Evolutionary conservation across 2,329 filamentous ascomycete species (phyloP), one percentile per base, ranked within the genome.

Genomic region (Juglanconis juglandina): DNA sequence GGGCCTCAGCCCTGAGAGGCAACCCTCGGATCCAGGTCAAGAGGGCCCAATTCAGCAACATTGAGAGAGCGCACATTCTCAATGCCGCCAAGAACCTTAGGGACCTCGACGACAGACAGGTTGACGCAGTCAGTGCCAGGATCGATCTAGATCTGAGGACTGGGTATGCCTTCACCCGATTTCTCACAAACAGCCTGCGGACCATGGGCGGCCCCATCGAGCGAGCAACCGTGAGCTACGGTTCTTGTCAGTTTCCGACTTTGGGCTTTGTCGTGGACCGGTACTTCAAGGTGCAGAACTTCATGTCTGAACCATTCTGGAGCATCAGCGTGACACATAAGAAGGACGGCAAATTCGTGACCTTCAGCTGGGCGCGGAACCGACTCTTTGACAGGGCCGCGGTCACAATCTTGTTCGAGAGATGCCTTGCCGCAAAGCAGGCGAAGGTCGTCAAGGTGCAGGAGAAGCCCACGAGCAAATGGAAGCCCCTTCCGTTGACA

Each of bases 211-310:
- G 84, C 0, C 81, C 84, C 1, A 76, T 96, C 62, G 79, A 84
- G 46, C 79, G 87, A 2, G 79, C 85, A 58, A 77, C 89, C 1
- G 83, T 96, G 53, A 96, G 92, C 72, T 96, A 97, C 70, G 92
- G 91, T 90, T 96, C 93, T 4, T 99, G 95, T 66, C 95, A 99
- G 72, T 99, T 99, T 69, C 95, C 95, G 1, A 98, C 95, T 0
- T 81, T 99, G 5, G 95, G 95, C 0, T 99, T 99, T 66, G 94
- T 99, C 1, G 95, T 99, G 6, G 95, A 99, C 73, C 87, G 94
- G 52, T 99, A 98, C 73, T 91, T 96, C 68, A 87, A 91, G 54
- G 95, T 99, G 55, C 88, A 91, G 64, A 96, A 96, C 67, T 99
- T 99, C 73, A 87, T 95, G 1, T 90, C 94, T 0, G 95, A 99